Base-by-base conservation (phyloP, 2,329 filamentous ascomycete species). In the Chaetomiaceae sp. region DNA sequence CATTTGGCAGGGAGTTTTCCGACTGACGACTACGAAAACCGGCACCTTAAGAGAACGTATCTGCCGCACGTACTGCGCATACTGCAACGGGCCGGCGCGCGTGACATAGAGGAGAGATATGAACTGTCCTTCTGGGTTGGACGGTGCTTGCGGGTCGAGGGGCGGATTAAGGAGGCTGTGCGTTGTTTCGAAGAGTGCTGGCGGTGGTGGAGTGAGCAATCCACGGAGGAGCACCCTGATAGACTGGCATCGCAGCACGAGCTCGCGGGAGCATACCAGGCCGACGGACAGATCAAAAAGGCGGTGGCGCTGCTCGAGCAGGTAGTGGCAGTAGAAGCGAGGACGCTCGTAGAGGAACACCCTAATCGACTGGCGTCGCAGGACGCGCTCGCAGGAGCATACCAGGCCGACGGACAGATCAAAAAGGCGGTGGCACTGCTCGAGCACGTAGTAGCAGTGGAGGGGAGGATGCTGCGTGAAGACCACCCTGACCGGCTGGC, bases 21-120 rank as follows among this genome's bases (percentile, higher is more conserved):
- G 11, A 2, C 9, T 10, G 15, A 32, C 12, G 29, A 56, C 17
- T 26, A 20, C 14, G 42, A 38, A 10, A 56, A 56, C 34, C 54
- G 52, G 18, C 29, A 48, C 2, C 9, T 47, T 29, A 61, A 59
- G 58, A 53, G 53, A 46, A 44, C 48, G 36, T 62, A 60, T 27
- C 36, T 64, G 17, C 58, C 60, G 37, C 62, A 64, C 50, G 55
- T 56, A 38, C 34, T 59, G 6, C 47, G 50, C 33, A 41, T 60
- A 29, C 49, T 63, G 9, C 47, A 53, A n/a, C 19, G 41, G 11
- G 55, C 45, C 34, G 45, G 53, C 19, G 48, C 46, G 12, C 39
- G 48, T 36, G 38, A 47, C 33, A 42, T 38, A 38, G 15, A 43
- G 26, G 52, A 60, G 38, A 54, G 35, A 37, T 56, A 43, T 22